phyloP scores from a whole-genome alignment of 768 basidiomycete genomes.

The Chalciporus piperatus region DNA sequence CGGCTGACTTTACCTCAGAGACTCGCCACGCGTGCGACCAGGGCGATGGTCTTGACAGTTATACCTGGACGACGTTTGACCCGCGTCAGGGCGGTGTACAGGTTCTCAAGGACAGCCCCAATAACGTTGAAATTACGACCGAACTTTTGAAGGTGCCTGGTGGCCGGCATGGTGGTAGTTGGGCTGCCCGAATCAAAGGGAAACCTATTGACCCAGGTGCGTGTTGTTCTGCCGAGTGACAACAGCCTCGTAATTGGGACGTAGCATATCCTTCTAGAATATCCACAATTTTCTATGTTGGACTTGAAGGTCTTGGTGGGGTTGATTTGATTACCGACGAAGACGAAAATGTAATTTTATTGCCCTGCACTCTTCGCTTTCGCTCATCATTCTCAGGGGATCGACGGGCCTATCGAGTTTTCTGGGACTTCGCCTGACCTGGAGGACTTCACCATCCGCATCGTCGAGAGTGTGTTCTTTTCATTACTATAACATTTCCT shows the following conservation, averaged over 20 bases:
- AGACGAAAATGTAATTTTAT: constrained; percentile 61
- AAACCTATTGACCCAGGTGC: constrained; percentile 68
- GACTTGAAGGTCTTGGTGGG: constrained; percentile 82
- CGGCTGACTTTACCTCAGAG: constrained; percentile 38
- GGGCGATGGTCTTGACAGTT: constrained; percentile 72
- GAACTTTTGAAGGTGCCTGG: constrained; percentile 85
- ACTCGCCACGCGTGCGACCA: constrained; percentile 89
- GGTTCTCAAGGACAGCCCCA: constrained; percentile 72
- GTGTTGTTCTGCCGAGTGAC: background rate
- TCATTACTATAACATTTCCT: background rate
- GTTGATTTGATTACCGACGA: constrained; percentile 78
- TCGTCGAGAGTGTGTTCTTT: constrained; percentile 63
- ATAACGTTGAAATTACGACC: constrained; percentile 84
- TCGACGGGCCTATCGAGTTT: constrained; percentile 67
- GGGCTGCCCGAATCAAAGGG: constrained; percentile 83
- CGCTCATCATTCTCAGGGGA: constrained; percentile 50
- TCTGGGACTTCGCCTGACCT: constrained; percentile 74
- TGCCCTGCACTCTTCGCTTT: background rate
- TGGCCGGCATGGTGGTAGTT: constrained; percentile 81
- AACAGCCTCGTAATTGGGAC: constrained; percentile 25
- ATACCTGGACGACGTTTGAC: constrained; percentile 89
- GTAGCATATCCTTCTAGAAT: constrained; percentile 53
- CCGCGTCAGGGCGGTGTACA: constrained; percentile 83
- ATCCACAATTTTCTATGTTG: constrained; percentile 84
- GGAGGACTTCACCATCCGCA: constrained; percentile 76